Evolutionary conservation across 768 basidiomycete genomes (phyloP).

Genomic region (Cystobasidiopsis lactophilus): DNA sequence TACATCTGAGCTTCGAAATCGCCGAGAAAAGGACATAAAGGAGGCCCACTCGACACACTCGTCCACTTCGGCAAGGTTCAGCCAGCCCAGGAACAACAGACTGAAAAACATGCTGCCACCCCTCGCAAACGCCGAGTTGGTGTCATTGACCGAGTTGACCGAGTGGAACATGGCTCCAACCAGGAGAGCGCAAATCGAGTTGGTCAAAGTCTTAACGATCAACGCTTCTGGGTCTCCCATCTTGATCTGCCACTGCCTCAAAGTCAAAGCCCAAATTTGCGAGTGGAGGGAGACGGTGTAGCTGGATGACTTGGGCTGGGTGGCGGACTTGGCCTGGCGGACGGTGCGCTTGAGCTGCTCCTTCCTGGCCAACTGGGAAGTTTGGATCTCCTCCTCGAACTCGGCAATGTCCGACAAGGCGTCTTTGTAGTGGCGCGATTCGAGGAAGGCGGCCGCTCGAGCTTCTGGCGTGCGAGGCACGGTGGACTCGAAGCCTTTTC

Average conservation of each 20-base stretch:
- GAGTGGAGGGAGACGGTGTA: not conserved
- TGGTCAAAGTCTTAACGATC: not conserved
- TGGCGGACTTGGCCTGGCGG: not conserved
- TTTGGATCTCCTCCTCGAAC: constrained; percentile 38
- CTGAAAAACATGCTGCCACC: not conserved
- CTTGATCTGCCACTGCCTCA: not conserved
- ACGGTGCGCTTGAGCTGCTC: not conserved
- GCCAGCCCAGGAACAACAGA: not conserved
- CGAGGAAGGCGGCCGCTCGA: constrained; percentile 32
- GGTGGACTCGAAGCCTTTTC: constrained; percentile 27
- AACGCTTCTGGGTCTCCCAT: not conserved
- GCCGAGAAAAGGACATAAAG: too few species aligned
- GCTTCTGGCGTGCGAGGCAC: not conserved
- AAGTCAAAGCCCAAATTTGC: not conserved
- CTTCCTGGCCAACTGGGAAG: too few species aligned
- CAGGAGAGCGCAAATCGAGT: not conserved
- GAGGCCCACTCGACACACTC: not conserved
- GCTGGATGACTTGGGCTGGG: not conserved
- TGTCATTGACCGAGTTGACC: not conserved
- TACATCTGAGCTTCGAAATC: too few species aligned
- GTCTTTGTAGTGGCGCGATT: constrained; percentile 24
- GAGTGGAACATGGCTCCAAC: not conserved
- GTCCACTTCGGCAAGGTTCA: not conserved
- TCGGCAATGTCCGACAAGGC: constrained; percentile 47
- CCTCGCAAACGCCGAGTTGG: not conserved